These are phyloP conservation scores for Tolypocladium paradoxum DNA, from an alignment of 2,329 filamentous ascomycete genomes.

Conservation along the genomic window DNA sequence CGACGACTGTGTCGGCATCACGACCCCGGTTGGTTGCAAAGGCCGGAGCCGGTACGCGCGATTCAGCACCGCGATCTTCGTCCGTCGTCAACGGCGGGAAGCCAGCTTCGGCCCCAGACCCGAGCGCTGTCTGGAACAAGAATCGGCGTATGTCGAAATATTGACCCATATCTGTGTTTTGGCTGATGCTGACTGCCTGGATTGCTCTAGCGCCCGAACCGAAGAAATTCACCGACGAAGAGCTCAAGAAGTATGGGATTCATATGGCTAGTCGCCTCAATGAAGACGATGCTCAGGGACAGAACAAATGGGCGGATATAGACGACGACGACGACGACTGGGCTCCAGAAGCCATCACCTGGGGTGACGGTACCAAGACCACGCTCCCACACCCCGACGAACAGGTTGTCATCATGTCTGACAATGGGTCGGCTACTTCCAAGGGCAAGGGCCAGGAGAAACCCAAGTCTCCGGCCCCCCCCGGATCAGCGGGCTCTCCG, in stretches of 20 bases:
- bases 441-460: constrained; percentile 25
- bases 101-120: constrained; percentile 52
- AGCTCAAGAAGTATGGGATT: constrained; percentile 77
- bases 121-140: constrained; percentile 77
- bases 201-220: constrained; percentile 55
- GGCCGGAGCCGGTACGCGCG: constrained; percentile 49
- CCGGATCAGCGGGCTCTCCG: constrained; percentile 23
- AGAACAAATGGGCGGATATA: constrained; percentile 82
- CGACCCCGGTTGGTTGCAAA: constrained; percentile 70
- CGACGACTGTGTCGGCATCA: constrained; percentile 38
- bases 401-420: constrained; percentile 16
- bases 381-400: constrained; percentile 57
- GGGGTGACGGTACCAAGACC: constrained; percentile 81
- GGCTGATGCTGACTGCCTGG: constrained; percentile 9
- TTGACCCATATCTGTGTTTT: background rate
- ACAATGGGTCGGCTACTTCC: constrained; percentile 12
- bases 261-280: constrained; percentile 72
- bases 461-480: constrained; percentile 32
- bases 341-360: constrained; percentile 75
- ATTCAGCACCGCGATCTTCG: constrained; percentile 33
- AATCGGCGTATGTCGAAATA: constrained; percentile 57
- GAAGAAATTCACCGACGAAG: constrained; percentile 78
- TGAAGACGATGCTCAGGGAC: constrained; percentile 61
- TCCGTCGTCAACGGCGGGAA: constrained; percentile 45
- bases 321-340: constrained; percentile 84